These are phyloP conservation scores for Globisporangium irregulare DNA, from an alignment of 352 stramenopile genomes.

Conservation along the genomic window DNA sequence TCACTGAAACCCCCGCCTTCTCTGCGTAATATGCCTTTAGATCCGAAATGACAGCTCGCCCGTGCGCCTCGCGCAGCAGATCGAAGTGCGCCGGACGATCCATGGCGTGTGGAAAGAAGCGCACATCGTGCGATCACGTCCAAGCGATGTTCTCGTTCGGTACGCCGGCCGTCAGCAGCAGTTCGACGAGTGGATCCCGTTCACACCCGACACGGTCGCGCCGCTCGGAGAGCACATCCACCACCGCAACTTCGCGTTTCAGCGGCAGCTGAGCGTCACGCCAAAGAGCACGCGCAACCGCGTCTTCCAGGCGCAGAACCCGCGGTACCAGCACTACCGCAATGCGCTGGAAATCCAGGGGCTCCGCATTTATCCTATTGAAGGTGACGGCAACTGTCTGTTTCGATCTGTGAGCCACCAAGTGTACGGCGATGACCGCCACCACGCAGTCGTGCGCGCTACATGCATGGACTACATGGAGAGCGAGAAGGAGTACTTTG, in stretches of 20 bases:
- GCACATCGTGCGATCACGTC: conserved; percentile 42
- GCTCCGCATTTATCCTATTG: conserved; percentile 62
- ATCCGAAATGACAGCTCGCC: conserved; percentile 53
- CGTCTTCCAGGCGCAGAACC: conserved; percentile 69
- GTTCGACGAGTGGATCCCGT: conserved; percentile 72
- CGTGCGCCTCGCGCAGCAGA: conserved; percentile 60
- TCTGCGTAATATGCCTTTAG: conserved; percentile 15
- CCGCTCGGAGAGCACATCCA: conserved; percentile 60
- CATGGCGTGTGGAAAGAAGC: conserved; percentile 64
- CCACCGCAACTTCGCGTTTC: conserved; percentile 15
- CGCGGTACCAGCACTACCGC: conserved; percentile 73
- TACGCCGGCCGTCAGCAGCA: conserved; percentile 64
- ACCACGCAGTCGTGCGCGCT: conserved; percentile 88
- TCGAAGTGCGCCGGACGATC: conserved; percentile 56
- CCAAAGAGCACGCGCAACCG: conserved; percentile 37
- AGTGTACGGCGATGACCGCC: conserved; percentile 91
- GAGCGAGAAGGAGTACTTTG: conserved; percentile 91
- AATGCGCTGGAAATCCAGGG: conserved; percentile 41
- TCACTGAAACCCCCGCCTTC: not conserved
- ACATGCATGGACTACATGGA: conserved; percentile 97
- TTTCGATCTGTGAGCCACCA: conserved; percentile 96
- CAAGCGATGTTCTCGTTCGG: conserved; percentile 53
- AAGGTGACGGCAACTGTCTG: conserved; percentile 97
- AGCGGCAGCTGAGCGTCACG: conserved; percentile 47
- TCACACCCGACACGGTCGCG: conserved; percentile 52